Evolutionary conservation across 192 early-diverging fungal genomes (phyloP), one percentile per base, ranked within the genome.

Genomic region (Bifiguratus adelaidae): DNA sequence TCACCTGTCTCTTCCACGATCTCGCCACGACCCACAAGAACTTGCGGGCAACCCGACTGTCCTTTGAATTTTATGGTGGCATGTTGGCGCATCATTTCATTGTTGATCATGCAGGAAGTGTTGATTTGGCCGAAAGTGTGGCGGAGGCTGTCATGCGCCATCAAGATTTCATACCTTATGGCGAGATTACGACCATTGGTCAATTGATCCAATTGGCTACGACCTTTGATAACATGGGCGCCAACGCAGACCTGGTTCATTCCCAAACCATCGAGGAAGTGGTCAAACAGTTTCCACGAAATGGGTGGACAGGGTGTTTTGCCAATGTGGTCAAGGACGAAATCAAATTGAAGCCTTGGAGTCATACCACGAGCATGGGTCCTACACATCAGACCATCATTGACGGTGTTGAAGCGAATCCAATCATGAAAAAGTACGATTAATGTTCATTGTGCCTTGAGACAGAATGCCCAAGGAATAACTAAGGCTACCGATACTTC

Each of bases 91-190:
- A 44, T 40, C 24, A 53, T 22, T 41, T 53, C 7, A 16, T 53
- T 3, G 40, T 44, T 20, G 51, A 45, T 33, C 23, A 30, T 28
- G 28, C 26, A 43, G 51, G 27, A 16, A 53, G 33, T 12, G 41
- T 26, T 25, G 51, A 53, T 34, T 34, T 44, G 20, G 51, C 51
- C n/a, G 51, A 53, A 35, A 45, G 43, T 36, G 27, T 53, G 16
- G 51, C 51, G 12, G 51, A 53, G 21, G 51, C 51, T 7, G 43
- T 53, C 19, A 44, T 53, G 19, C 40, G 51, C 1, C 51, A 53
- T 45, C 40, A 42, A 26, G 43, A 53, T 33, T 40, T 53, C 30
- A 34, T 44, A 3, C 48, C 48, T 21, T 15, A 25, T 18, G 51
- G 51, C 24, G 18, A 27, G 13, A 32, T 53, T 6, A 36, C 7